A percentile compares a stretch with the other conserved stretches of the same genome.
Conservation (phyloP, 306 rosid genomes). For the Prunus dulcis region DNA sequence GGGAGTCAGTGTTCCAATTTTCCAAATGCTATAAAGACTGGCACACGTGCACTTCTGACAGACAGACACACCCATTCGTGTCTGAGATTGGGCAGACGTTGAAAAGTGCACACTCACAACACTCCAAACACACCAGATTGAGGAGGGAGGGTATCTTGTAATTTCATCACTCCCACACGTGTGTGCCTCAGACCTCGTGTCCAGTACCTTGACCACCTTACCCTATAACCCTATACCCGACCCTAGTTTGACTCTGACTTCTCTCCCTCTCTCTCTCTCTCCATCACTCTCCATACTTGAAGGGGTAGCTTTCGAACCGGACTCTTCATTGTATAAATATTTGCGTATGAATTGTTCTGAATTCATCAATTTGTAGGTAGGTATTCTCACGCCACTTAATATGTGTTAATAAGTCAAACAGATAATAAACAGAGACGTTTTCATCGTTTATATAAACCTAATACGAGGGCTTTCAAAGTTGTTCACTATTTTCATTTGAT, state of each 20-base stretch:
- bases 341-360: not conserved
- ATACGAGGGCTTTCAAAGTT: not conserved
- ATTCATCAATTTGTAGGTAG: not conserved
- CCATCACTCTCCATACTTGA: too few relatives aligned
- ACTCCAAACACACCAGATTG: not conserved
- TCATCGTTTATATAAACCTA: too few relatives aligned
- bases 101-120: constrained; percentile 11
- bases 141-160: not conserved
- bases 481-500: not conserved
- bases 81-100: not conserved
- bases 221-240: not conserved
- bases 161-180: constrained; percentile 16
- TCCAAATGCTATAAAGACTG: not conserved
- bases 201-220: constrained; percentile 15
- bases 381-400: too few relatives aligned
- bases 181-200: constrained; percentile 35
- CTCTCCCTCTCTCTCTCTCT: not conserved
- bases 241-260: constrained; percentile 4
- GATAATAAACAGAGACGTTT: rapidly evolving
- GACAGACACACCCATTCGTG: constrained; percentile 30
- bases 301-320: not conserved
- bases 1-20: constrained; percentile 2
- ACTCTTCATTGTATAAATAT: not conserved
- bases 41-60: constrained; percentile 35
- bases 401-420: rapidly evolving